These are phyloP conservation scores for Teunomyces gatunensis DNA, from an alignment of 805 yeast genomes.

Conservation along the genomic window DNA sequence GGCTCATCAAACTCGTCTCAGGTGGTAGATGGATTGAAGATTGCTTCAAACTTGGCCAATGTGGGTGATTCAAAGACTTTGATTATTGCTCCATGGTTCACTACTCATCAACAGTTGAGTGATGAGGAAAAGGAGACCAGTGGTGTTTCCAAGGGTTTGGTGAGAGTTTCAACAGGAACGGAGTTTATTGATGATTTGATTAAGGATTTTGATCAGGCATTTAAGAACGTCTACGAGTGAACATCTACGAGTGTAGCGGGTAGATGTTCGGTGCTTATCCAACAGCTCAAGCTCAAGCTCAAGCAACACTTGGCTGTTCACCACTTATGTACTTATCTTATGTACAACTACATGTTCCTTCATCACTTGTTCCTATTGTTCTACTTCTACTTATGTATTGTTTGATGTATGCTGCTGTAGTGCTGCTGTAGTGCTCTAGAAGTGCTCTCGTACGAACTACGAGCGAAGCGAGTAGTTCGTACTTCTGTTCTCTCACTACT, in stretches of 20 bases:
- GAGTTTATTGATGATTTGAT: constrained; percentile 79
- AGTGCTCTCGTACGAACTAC: no score
- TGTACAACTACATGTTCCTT: no score
- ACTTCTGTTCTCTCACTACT: background rate
- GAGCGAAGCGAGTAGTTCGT: no score
- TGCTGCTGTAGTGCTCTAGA: no score
- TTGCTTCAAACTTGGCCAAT: constrained; percentile 91
- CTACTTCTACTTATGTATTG: no score
- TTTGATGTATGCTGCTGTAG: no score
- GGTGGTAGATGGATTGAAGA: constrained; percentile 78
- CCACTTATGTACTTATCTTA: no score
- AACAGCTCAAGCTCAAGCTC: no score
- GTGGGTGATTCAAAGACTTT: constrained; percentile 96
- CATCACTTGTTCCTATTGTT: no score
- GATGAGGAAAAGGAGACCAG: constrained; percentile 77
- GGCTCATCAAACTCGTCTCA: constrained; percentile 63
- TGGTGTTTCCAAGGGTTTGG: constrained; percentile 86
- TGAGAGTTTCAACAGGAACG: constrained; percentile 85
- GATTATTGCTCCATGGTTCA: constrained; percentile 93
- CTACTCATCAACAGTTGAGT: constrained; percentile 89
- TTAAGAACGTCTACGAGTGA: constrained; percentile 20
- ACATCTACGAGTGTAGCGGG: no score
- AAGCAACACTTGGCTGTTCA: no score
- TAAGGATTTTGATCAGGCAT: constrained; percentile 77
- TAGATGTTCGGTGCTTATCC: no score